Evolutionary conservation across 768 basidiomycete species (phyloP).

Genomic region (Serendipita indica): DNA sequence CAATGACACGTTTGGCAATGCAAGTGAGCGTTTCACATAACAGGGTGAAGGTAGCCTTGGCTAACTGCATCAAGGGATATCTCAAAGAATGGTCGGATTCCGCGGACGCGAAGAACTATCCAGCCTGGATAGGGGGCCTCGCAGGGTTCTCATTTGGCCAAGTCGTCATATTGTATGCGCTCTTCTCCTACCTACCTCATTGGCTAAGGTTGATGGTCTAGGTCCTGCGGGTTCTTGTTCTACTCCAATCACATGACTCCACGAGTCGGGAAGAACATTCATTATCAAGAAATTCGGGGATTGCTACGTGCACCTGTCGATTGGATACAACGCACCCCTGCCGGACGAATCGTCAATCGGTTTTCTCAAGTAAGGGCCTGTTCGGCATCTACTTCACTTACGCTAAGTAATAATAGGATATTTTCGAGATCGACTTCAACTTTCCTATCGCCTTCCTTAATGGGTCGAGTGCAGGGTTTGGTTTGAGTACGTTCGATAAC

Average conservation of each 20-base stretch:
- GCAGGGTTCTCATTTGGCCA: neutral
- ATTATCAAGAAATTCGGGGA: neutral
- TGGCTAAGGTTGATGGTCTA: neutral
- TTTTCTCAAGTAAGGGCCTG: neutral
- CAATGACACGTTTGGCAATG: neutral
- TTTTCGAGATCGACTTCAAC: constrained; percentile 5
- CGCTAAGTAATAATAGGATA: neutral
- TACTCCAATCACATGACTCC: neutral
- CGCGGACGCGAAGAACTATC: neutral
- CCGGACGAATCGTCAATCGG: constrained; percentile 5
- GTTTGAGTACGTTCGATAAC: neutral
- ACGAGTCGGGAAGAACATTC: neutral
- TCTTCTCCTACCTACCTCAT: neutral
- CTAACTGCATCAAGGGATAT: neutral
- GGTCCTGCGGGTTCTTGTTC: neutral
- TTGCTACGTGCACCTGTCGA: neutral
- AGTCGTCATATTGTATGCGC: neutral
- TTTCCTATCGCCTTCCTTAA: constrained; percentile 7
- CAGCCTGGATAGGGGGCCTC: neutral
- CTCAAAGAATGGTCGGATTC: constrained; percentile 9
- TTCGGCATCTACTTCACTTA: neutral
- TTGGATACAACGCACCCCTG: neutral
- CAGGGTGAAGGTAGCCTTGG: too few species aligned
- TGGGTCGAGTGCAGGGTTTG: neutral
- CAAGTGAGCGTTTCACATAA: too few species aligned